phyloP scores from a whole-genome alignment of 352 stramenopile species.

The Phytopythium boreale region DNA sequence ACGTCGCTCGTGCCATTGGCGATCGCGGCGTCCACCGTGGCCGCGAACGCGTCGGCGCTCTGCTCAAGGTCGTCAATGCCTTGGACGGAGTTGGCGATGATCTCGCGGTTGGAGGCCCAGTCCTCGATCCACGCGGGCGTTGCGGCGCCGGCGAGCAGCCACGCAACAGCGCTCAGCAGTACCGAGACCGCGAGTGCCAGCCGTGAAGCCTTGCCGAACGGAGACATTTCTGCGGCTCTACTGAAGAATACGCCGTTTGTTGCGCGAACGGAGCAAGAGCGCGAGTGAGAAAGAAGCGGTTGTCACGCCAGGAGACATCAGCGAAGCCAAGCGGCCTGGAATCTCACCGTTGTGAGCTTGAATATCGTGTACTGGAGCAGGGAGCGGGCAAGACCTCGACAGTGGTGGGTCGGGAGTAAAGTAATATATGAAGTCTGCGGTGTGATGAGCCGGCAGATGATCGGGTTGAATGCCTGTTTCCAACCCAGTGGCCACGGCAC shows the following conservation, averaged over 20 bases:
- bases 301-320: no score
- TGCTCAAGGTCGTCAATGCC: constrained; percentile 6
- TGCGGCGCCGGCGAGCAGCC: neutral
- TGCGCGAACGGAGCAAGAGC: neutral
- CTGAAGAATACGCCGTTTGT: neutral
- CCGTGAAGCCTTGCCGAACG: neutral
- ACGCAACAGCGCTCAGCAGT: neutral
- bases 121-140: constrained; percentile 4
- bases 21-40: constrained; percentile 29
- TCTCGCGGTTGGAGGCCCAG: constrained; percentile 1
- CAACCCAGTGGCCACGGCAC: neutral
- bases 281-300: neutral
- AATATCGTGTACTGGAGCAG: neutral
- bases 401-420: no score
- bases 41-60: constrained; percentile 21
- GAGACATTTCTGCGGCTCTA: neutral
- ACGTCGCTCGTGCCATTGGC: constrained; percentile 29
- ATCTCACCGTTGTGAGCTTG: no score
- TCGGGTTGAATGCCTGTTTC: neutral
- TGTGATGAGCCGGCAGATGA: neutral
- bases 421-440: neutral
- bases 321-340: no score
- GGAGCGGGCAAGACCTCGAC: neutral
- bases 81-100: neutral
- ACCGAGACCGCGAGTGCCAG: neutral